Evolutionary conservation across 176 grass and related monocot species (phyloP), one percentile per base, ranked within the genome.

Genomic region (Triticum urartu): DNA sequence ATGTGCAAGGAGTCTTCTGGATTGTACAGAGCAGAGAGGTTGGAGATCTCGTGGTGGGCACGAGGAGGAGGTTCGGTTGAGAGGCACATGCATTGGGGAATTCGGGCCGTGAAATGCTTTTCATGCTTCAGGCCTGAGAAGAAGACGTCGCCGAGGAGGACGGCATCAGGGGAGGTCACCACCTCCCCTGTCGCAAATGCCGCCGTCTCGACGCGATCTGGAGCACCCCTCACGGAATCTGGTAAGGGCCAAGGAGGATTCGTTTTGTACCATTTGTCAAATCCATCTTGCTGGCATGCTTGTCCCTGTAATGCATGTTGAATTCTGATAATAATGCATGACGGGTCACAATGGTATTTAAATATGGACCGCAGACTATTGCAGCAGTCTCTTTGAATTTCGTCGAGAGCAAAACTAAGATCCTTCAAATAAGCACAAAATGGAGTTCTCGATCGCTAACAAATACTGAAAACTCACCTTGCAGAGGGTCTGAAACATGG

Each of bases 101-200:
- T 88, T 76, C 67, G 52, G 43, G 64, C 77, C 76, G 94, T 94
- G 94, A 92, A 82, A 58, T 98, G 90, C 72, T 95, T 95, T 84
- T 82, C 82, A 17, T 98, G 96, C 78, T 98, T 95, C 84, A 90
- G 85, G 56, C 69, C 83, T 13, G 77, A 83, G 20, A 86, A 92
- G 68, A 90, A 68, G 79, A 81, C n/a, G 33, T n/a, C 59, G 0
- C 61, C 78, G 5, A 90, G 7, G 75, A 93, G 30, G 81, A 47
- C 18, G 2, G 80, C 72, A 14, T 69, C 62, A 2, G 87, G 66
- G 72, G 68, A 76, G 59, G 77, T 45, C 35, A 8, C 70, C 47
- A 50, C 47, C 47, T 50, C 47, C 47, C 13, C 47, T 0, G 9
- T 59, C 28, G 50, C 62, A 54, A 65, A 72, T 75, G 45, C 58